These are phyloP conservation scores for Populus tremula DNA, from an alignment of 345 rosid genomes.

Conservation along the genomic window DNA sequence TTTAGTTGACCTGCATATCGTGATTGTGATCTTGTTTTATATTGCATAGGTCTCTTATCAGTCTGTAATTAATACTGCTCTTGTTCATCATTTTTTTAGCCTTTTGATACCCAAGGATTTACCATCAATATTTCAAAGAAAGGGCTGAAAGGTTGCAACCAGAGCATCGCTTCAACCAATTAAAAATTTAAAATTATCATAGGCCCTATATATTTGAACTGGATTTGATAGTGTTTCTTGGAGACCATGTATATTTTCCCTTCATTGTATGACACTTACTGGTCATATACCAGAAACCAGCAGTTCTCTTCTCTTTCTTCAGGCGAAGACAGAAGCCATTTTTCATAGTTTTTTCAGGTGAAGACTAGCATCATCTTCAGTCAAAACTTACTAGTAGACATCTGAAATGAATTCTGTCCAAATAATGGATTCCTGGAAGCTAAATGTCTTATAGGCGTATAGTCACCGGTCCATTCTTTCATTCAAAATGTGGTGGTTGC, in stretches of 20 bases:
- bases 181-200: no score
- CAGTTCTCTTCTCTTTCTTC: background rate
- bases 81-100: background rate
- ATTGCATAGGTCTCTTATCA: background rate
- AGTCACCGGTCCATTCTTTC: background rate
- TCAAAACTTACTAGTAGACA: background rate
- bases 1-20: conserved; percentile 10
- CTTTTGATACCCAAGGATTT: background rate
- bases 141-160: background rate
- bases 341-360: background rate
- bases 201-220: no score
- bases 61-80: background rate
- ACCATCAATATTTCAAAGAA: background rate
- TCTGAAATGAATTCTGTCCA: background rate
- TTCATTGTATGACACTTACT: background rate
- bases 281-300: background rate
- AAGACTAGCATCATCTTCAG: background rate
- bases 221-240: background rate
- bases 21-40: background rate
- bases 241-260: background rate
- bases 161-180: background rate
- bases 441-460: background rate
- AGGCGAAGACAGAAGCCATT: background rate
- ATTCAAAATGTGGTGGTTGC: background rate
- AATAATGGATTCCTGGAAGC: background rate